Base-by-base conservation (phyloP, 345 rosid species). In the Orychophragmus violaceus region DNA sequence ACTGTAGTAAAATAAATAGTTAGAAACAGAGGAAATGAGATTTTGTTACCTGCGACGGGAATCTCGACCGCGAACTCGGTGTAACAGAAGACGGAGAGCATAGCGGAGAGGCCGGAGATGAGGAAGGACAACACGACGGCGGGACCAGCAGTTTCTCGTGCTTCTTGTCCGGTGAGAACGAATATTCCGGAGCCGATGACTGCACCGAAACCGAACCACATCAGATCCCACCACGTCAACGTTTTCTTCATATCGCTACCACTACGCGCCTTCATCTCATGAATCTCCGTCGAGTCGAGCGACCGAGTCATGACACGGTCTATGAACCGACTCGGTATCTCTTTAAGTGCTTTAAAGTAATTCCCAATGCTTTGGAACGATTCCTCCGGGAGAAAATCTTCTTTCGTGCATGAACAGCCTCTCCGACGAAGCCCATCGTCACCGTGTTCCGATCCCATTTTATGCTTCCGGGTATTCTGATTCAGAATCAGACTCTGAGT, bases 31-130 rank as follows among this genome's bases (percentile, higher is more conserved):
- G 37, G 2, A 49, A 59, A 27, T 17, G 16, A 25, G 5, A 18
- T 0, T 1, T 28, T 12, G 5, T 33, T 75, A 87, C 91, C 98
- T 28, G 96, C 97, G 16, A 92, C 96, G 0, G 98, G 97, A 45
- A 92, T 90, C 73, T 92, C 97, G 2, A 92, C 97, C 37, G 98
- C 98, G 45, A 92, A 92, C 80, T 92, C 98, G 13, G 97, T 92
- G 79, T 92, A 92, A 66, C 97, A 92, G 68, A 92, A 92, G 6
- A 89, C 98, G 2, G 98, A 92, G 8, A 92, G 95, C 96, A 92
- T 78, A 6, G 98, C 98, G 8, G 96, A 92, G 29, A 84, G 13
- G 17, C 98, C 98, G 0, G 98, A 89, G 48, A 92, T 79, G 2
- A 84, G 88, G 29, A 76, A 92, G n/a, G 98, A 90, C 64, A 92